Conservation (phyloP, 441 rosid species). For the Populus hybrid region DNA sequence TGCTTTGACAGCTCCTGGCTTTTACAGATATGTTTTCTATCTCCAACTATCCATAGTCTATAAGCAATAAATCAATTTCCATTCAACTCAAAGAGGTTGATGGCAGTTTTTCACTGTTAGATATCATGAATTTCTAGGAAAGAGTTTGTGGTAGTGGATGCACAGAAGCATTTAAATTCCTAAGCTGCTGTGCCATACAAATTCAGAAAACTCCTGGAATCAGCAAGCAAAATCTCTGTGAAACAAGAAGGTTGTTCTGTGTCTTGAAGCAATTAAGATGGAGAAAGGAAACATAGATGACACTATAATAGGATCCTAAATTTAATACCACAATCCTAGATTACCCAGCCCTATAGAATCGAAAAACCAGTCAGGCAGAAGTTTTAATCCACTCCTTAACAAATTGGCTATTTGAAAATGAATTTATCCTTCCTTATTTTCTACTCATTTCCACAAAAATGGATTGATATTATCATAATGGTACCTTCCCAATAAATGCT, state of each 20-base stretch:
- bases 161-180: neutral
- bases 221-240: neutral
- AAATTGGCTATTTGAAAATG: neutral
- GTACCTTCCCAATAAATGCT: conserved; percentile 91
- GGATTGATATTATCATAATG: neutral
- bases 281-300: neutral
- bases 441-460: neutral
- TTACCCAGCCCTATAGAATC: neutral
- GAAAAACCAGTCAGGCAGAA: neutral
- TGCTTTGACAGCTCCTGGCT: neutral
- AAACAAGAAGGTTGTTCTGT: neutral
- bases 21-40: neutral
- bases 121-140: neutral
- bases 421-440: neutral
- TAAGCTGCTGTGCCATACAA: neutral
- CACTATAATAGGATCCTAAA: neutral
- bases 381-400: neutral
- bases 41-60: neutral
- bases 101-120: neutral
- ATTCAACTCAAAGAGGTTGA: neutral
- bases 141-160: neutral
- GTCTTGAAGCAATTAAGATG: neutral
- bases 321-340: neutral
- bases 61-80: neutral
- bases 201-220: neutral